These are phyloP conservation scores for Blastobotrys attinorum DNA, from an alignment of 805 yeast species.

Conservation along the genomic window DNA sequence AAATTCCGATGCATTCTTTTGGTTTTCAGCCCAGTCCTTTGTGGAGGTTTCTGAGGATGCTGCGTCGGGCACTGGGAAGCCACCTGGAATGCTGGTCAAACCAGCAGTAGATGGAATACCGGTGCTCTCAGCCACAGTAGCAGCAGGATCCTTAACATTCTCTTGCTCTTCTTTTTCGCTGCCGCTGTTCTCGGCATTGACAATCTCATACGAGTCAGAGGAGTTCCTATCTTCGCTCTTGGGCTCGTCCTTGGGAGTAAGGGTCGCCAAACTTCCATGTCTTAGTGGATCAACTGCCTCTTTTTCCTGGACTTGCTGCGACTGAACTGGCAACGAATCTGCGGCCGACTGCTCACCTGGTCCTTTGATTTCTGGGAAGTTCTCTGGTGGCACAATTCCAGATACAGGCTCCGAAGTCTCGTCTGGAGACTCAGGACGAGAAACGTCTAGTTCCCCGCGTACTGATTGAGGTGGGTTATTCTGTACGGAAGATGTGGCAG, in stretches of 20 bases:
- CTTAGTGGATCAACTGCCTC: conserved; percentile 2
- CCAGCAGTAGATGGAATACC: background rate
- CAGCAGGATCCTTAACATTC: too few species aligned
- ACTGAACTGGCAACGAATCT: background rate
- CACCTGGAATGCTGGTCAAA: conserved; percentile 14
- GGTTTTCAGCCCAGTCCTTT: background rate
- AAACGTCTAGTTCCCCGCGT: conserved; percentile 58
- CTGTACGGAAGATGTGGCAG: conserved; percentile 83
- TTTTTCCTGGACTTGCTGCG: background rate
- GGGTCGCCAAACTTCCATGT: background rate
- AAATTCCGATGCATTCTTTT: conserved; percentile 11
- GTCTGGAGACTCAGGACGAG: conserved; percentile 36
- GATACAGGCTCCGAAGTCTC: conserved; percentile 30
- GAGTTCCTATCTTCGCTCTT: conserved; percentile 3
- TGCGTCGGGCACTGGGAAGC: conserved; percentile 9
- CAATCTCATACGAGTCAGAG: conserved; percentile 28
- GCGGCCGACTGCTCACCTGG: background rate
- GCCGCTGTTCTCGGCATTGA: conserved; percentile 24
- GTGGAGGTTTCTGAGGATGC: conserved; percentile 3
- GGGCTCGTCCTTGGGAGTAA: background rate
- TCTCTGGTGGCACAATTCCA: conserved; percentile 23
- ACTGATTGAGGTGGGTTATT: conserved; percentile 89
- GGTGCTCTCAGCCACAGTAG: background rate
- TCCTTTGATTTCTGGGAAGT: conserved; percentile 5
- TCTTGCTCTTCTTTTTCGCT: background rate